These are phyloP conservation scores for Cyclaneusma minus DNA, from an alignment of 2,329 filamentous ascomycete genomes.

Conservation along the genomic window DNA sequence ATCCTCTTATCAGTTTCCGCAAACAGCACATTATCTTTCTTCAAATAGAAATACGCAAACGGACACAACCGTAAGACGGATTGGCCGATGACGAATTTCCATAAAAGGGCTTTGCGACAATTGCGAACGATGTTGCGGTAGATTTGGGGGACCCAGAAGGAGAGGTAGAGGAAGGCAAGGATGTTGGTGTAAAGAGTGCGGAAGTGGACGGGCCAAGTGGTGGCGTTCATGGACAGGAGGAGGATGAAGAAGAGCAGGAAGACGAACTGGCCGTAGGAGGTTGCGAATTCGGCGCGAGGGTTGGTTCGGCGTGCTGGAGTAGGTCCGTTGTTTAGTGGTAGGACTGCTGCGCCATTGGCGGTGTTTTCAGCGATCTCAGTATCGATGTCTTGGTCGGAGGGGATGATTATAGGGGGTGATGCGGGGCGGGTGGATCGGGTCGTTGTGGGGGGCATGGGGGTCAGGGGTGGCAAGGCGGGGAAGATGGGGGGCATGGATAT, in stretches of 20 bases:
- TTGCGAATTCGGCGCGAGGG: conserved; percentile 28
- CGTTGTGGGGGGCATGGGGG: conserved; percentile 11
- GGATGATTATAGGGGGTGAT: conserved; percentile 36
- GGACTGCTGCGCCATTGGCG: conserved; percentile 15
- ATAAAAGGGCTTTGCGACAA: conserved; percentile 77
- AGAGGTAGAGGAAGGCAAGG: conserved; percentile 63
- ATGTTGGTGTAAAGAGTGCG: conserved; percentile 44
- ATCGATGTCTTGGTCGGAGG: conserved; percentile 47
- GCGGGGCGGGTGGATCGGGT: conserved; percentile 6
- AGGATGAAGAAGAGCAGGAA: conserved; percentile 37
- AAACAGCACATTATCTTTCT: conserved; percentile 67
- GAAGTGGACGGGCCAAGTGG: conserved; percentile 40
- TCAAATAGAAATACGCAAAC: conserved; percentile 72
- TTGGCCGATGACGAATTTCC: conserved; percentile 81
- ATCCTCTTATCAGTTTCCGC: conserved; percentile 50
- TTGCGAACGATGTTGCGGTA: conserved; percentile 81
- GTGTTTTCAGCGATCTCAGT: conserved; percentile 35
- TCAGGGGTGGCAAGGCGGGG: conserved; percentile 4
- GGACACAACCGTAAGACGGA: conserved; percentile 65
- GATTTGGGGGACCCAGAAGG: conserved; percentile 87
- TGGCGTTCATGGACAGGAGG: conserved; percentile 42
- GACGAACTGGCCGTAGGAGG: conserved; percentile 40
- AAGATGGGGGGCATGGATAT: conserved; percentile 3
- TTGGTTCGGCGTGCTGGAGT: conserved; percentile 12
- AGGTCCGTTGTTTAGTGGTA: conserved; percentile 15